Conservation (phyloP, 1,284 basidiomycete species). For the Tilletiopsis washingtonensis region DNA sequence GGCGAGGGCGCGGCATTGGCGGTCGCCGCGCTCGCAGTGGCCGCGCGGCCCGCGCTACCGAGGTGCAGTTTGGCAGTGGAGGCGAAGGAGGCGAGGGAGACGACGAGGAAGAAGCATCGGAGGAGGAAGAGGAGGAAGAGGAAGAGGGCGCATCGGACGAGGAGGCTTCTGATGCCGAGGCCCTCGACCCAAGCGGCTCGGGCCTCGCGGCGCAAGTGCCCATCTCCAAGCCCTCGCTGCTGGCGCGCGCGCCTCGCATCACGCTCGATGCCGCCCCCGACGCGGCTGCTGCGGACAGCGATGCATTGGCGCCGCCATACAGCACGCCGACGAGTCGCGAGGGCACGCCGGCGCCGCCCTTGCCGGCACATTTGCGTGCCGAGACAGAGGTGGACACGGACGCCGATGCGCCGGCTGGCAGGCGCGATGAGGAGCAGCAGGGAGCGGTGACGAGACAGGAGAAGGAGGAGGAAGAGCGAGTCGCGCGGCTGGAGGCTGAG, state of each 20-base stretch:
- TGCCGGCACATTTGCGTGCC: too few relatives aligned
- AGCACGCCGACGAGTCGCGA: neutral
- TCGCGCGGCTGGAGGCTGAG: slow-evolving; percentile 1
- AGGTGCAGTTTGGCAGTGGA: too few relatives aligned
- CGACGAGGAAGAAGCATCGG: slow-evolving; percentile 14
- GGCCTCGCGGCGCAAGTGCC: neutral
- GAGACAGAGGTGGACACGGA: too few relatives aligned
- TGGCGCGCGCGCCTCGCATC: neutral
- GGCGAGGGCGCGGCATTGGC: neutral
- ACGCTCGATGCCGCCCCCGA: neutral
- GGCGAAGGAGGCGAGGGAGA: slow-evolving; percentile 21
- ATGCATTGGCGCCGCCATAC: neutral
- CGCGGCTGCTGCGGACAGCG: neutral
- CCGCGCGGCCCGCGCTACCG: slow-evolving; percentile 2
- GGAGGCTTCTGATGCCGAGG: slow-evolving; percentile 1
- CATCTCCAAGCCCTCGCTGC: neutral
- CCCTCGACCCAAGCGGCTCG: slow-evolving; percentile 1
- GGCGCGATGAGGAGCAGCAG: slow-evolving; percentile 1
- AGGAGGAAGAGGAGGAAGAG: slow-evolving; percentile 9
- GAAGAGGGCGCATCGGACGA: slow-evolving; percentile 8
- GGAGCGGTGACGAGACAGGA: neutral
- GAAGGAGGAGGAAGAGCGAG: neutral
- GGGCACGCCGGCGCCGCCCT: neutral
- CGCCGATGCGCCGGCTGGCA: too few relatives aligned
- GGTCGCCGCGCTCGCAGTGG: neutral